phyloP scores from a whole-genome alignment of 192 early-diverging fungal species.

The Chytriomyces sp. region DNA sequence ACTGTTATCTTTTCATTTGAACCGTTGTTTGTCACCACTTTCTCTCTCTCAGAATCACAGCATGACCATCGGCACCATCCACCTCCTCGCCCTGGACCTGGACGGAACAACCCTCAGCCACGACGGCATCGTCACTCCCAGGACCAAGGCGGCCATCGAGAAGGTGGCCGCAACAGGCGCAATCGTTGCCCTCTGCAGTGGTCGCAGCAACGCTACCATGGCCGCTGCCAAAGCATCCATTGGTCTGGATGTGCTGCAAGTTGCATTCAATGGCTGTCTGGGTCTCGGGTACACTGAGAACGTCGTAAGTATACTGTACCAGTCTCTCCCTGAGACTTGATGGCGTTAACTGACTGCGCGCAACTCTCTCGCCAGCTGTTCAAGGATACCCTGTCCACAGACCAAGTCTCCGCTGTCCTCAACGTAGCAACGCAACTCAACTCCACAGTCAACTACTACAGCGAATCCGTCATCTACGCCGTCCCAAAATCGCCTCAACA shows the following conservation, averaged over 20 bases:
- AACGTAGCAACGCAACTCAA: neutral
- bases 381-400: neutral
- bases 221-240: neutral
- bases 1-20: too few relatives aligned
- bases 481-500: neutral
- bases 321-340: too few relatives aligned
- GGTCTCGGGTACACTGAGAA: neutral
- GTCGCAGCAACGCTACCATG: neutral
- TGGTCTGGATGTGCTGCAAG: neutral
- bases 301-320: too few relatives aligned
- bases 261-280: slow-evolving; percentile 14
- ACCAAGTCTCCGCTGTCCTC: slow-evolving; percentile 4
- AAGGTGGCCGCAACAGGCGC: neutral
- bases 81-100: slow-evolving; percentile 9
- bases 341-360: too few relatives aligned
- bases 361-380: too few relatives aligned
- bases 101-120: neutral
- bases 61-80: too few relatives aligned
- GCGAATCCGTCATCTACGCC: neutral
- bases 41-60: too few relatives aligned
- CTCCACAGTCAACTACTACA: slow-evolving; percentile 21
- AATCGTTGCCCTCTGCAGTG: neutral
- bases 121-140: neutral
- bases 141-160: neutral
- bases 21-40: too few relatives aligned